A percentile compares a stretch with the other conserved stretches of the same genome.
Conservation (phyloP, 1,284 basidiomycete genomes). For the Cryptococcus deneoformans region DNA sequence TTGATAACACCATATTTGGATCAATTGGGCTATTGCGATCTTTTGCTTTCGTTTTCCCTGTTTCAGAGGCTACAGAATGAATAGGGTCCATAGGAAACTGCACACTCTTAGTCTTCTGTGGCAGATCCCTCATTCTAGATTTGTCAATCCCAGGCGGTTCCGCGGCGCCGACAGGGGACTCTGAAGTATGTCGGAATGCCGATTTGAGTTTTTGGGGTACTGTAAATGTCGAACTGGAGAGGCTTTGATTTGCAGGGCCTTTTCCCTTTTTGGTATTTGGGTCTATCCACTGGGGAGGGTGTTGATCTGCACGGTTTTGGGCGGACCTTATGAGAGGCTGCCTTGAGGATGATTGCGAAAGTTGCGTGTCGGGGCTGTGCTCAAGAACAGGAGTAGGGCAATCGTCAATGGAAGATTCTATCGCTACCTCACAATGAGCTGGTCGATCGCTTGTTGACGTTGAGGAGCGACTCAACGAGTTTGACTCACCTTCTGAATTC, state of each 20-base stretch:
- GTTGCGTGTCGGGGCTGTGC: conserved; percentile 2
- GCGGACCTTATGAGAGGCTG: conserved; percentile 19
- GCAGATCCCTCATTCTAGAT: not conserved
- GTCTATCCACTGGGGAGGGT: no score
- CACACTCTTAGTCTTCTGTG: conserved; percentile 31
- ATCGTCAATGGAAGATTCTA: no score
- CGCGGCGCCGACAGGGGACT: no score
- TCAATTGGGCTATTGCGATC: conserved; percentile 27
- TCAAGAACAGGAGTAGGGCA: not conserved
- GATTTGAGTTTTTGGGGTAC: conserved; percentile 25
- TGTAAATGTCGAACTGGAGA: not conserved
- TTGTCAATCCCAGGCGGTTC: no score
- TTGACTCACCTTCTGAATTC: conserved; percentile 7
- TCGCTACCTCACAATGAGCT: not conserved
- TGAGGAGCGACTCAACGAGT: not conserved
- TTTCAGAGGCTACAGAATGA: not conserved
- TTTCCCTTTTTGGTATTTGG: not conserved
- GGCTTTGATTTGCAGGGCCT: not conserved
- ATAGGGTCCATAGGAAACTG: conserved; percentile 37
- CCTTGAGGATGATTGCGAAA: conserved; percentile 23
- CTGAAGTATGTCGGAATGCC: conserved; percentile 23
- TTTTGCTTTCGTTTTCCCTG: not conserved
- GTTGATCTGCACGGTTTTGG: not conserved
- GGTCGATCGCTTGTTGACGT: not conserved
- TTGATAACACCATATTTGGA: conserved; percentile 35